phyloP scores from a whole-genome alignment of 495 filamentous ascomycete genomes.

The Penicillium canescens region DNA sequence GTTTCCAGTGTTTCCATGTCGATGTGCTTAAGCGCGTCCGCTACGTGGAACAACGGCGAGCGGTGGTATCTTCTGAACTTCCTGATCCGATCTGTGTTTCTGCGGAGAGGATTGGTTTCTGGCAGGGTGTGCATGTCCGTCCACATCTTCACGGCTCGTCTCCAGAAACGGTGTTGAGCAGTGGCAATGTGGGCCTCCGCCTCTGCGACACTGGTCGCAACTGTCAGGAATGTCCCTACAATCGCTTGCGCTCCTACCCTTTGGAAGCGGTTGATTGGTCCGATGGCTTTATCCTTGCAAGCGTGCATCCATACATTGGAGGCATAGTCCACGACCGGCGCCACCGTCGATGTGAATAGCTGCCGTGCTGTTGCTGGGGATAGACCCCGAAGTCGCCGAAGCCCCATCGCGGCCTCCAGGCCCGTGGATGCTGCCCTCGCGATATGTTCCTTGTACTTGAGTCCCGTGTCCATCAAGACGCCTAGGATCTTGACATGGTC shows the following conservation, averaged over 20 bases:
- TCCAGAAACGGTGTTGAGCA: constrained; percentile 15
- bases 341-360: constrained; percentile 30
- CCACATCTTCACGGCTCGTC: constrained; percentile 20
- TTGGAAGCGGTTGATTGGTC: constrained; percentile 24
- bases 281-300: no score
- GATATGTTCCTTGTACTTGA: constrained; percentile 7
- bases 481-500: constrained; percentile 25
- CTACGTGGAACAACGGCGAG: no score
- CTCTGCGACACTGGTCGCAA: no score
- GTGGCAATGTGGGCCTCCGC: constrained; percentile 10
- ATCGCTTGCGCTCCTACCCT: constrained; percentile 28
- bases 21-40: no score
- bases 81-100: no score
- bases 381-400: constrained; percentile 26
- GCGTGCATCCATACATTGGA: no score
- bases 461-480: constrained; percentile 22
- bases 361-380: constrained; percentile 29
- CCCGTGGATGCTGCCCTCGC: constrained; percentile 30
- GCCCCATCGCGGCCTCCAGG: constrained; percentile 30
- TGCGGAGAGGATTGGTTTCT: no score
- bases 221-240: constrained; percentile 5
- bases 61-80: no score
- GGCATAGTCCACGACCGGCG: constrained; percentile 34
- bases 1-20: no score
- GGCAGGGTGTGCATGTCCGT: constrained; percentile 5